Conservation (phyloP, 176 grass and related monocot genomes). For the Oryza glumipatula region DNA sequence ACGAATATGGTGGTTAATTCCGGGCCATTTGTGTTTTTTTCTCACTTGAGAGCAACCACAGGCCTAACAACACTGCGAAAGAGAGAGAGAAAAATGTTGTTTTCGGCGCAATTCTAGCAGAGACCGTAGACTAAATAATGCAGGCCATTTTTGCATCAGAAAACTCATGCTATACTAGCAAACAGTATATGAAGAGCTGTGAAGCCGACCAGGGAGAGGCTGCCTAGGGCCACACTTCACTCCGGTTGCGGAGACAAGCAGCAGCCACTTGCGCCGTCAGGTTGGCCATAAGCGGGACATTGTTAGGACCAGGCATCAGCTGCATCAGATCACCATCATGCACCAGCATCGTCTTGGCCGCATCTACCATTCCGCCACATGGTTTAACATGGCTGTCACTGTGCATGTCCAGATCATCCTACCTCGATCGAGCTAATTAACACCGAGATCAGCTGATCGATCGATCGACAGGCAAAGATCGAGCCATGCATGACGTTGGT, state of each 20-base stretch:
- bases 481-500: neutral
- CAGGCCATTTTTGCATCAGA: neutral
- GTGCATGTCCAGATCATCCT: slow-evolving; percentile 1
- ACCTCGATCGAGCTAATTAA: neutral
- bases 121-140: neutral
- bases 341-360: neutral
- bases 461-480: neutral
- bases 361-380: slow-evolving; percentile 9
- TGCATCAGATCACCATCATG: neutral
- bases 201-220: neutral
- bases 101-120: neutral
- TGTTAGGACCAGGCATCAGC: neutral
- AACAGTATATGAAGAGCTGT: neutral
- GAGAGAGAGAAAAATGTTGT: neutral
- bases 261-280: slow-evolving; percentile 1
- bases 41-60: neutral
- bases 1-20: neutral
- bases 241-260: slow-evolving; percentile 29
- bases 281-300: neutral
- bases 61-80: neutral
- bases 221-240: neutral
- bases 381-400: slow-evolving; percentile 10
- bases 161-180: neutral
- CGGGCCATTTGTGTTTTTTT: neutral
- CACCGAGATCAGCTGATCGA: no score